Conservation (phyloP, 805 yeast species). For the Wickerhamomyces ciferrii region DNA sequence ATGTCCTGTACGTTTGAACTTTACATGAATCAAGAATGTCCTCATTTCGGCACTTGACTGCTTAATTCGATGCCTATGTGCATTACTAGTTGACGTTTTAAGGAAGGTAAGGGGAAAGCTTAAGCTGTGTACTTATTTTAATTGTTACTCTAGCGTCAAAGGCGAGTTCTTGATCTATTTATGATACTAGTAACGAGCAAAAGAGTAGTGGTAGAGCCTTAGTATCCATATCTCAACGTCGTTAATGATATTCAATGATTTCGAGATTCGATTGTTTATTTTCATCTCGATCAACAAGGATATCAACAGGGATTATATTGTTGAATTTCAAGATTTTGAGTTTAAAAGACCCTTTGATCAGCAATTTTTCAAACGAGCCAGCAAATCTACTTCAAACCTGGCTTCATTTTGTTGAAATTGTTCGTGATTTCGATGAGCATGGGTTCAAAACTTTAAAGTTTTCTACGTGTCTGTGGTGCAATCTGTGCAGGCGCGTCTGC, state of each 20-base stretch:
- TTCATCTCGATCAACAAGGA: not conserved
- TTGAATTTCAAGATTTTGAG: too few relatives aligned
- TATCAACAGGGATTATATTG: not conserved
- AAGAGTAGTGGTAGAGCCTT: too few relatives aligned
- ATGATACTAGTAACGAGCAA: too few relatives aligned
- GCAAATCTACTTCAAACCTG: too few relatives aligned
- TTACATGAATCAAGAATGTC: not conserved
- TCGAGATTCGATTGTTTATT: not conserved
- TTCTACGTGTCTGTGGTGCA: not conserved
- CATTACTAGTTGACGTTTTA: not conserved
- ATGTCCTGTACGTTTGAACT: too few relatives aligned
- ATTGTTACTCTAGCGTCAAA: too few relatives aligned
- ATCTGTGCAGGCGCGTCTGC: not conserved
- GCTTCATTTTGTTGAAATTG: too few relatives aligned
- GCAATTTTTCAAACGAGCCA: too few relatives aligned
- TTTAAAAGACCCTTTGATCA: not conserved
- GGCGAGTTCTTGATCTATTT: too few relatives aligned
- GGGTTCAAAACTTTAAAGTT: not conserved
- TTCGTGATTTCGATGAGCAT: not conserved
- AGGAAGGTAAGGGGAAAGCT: not conserved
- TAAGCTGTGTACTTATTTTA: too few relatives aligned
- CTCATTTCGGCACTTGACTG: not conserved
- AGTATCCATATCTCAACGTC: too few relatives aligned
- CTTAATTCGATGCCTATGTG: not conserved
- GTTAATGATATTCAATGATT: too few relatives aligned